These are phyloP conservation scores for Aspergillus amoenus DNA, from an alignment of 2,329 filamentous ascomycete species.

Conservation along the genomic window DNA sequence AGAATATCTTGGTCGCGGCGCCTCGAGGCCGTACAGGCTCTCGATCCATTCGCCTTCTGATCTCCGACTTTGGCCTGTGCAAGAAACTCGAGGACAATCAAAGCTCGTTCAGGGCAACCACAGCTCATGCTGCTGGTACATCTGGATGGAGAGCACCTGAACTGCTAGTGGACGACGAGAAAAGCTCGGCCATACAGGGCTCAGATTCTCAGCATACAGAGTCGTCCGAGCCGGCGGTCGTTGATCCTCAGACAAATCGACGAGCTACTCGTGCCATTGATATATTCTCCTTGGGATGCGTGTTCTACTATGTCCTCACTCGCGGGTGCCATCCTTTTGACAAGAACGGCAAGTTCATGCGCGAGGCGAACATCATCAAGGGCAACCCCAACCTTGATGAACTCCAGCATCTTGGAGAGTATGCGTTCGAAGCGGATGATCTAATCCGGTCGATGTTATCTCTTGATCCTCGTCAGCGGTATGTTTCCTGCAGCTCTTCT, in stretches of 20 bases:
- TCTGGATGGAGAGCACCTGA: conserved; percentile 97
- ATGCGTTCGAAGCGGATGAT: conserved; percentile 82
- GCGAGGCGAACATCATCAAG: conserved; percentile 96
- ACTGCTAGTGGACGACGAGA: conserved; percentile 77
- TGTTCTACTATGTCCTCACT: conserved; percentile 99
- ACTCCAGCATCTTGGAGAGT: conserved; percentile 75
- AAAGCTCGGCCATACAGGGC: conserved; percentile 39
- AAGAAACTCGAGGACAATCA: conserved; percentile 95
- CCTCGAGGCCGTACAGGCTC: conserved; percentile 54
- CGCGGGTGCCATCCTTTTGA: conserved; percentile 91
- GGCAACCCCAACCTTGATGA: conserved; percentile 71
- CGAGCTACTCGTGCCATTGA: conserved; percentile 94
- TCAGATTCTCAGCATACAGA: conserved; percentile 40
- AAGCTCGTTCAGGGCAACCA: conserved; percentile 92
- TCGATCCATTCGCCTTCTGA: conserved; percentile 76
- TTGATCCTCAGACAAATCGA: conserved; percentile 60
- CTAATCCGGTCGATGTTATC: conserved; percentile 79
- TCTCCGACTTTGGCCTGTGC: conserved; percentile 96
- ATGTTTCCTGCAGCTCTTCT: conserved; percentile 18
- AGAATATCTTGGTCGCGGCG: conserved; percentile 85
- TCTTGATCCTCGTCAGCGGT: conserved; percentile 61
- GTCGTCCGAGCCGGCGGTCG: conserved; percentile 52
- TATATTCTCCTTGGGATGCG: conserved; percentile 92
- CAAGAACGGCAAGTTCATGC: conserved; percentile 89
- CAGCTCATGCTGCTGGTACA: conserved; percentile 87